These are phyloP conservation scores for Meyerozyma elateridarum DNA, from an alignment of 1,139 yeast species.

Conservation along the genomic window DNA sequence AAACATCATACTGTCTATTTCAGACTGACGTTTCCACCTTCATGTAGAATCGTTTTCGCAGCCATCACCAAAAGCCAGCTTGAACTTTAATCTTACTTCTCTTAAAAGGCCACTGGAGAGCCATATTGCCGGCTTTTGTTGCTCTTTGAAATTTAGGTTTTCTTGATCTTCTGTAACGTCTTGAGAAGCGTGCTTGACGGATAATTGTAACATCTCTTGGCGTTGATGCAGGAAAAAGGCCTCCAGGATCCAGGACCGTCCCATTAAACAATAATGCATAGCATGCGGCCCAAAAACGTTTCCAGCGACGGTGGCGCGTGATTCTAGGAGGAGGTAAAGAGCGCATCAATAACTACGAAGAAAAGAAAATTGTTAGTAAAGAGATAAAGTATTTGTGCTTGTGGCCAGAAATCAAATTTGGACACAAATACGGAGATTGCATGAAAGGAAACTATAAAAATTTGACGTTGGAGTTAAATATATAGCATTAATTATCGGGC, in stretches of 20 bases:
- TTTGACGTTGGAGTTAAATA: no score
- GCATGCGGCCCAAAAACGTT: constrained; percentile 2
- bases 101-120: constrained; percentile 1
- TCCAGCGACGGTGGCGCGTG: constrained; percentile 1
- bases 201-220: background rate
- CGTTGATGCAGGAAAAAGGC: background rate
- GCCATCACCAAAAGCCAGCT: background rate
- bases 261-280: background rate
- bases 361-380: background rate
- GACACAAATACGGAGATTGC: no score
- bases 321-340: constrained; percentile 5
- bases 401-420: no score
- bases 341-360: constrained; percentile 3
- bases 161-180: background rate
- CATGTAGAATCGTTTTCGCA: no score
- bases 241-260: background rate
- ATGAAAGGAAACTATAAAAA: no score
- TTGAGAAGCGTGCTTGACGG: background rate
- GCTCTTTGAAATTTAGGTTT: no score
- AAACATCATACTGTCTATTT: no score
- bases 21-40: no score
- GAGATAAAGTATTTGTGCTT: no score
- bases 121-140: background rate
- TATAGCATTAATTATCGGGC: no score
- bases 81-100: background rate